Percentiles rank a stretch among this genome's conserved stretches.
phyloP scores from a whole-genome alignment of 352 stramenopile genomes.

The Pythium folliculosum region DNA sequence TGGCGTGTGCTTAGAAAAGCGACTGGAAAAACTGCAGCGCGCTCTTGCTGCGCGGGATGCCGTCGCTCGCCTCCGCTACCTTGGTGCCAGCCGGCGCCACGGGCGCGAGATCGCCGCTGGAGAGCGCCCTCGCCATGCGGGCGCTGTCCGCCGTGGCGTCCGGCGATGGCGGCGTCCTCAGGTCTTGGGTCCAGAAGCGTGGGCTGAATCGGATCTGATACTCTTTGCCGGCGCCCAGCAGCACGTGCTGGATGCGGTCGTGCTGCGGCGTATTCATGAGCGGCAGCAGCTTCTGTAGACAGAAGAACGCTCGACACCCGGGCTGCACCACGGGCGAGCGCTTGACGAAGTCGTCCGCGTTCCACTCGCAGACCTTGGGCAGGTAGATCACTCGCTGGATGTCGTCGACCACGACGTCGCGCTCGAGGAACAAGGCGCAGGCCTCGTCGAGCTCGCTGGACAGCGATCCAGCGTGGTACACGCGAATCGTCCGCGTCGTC shows the following conservation, averaged over 20 bases:
- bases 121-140: background rate
- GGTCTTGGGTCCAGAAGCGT: conserved; percentile 60
- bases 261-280: conserved; percentile 62
- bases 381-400: conserved; percentile 47
- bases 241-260: conserved; percentile 52
- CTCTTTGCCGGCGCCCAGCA: conserved; percentile 59
- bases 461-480: conserved; percentile 66
- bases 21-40: conserved; percentile 29
- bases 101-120: conserved; percentile 1
- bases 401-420: conserved; percentile 45
- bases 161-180: background rate
- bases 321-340: background rate
- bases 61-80: background rate
- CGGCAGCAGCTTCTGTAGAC: conserved; percentile 60
- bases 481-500: conserved; percentile 41
- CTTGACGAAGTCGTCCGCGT: conserved; percentile 28
- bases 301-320: conserved; percentile 58
- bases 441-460: conserved; percentile 76
- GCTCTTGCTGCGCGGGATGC: conserved; percentile 26
- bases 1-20: conserved; percentile 19
- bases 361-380: conserved; percentile 66
- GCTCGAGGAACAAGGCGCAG: conserved; percentile 44
- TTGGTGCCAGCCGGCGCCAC: background rate
- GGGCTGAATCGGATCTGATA: conserved; percentile 51
- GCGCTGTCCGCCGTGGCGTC: background rate